Evolutionary conservation across 1,284 basidiomycete genomes (phyloP), one percentile per base, ranked within the genome.

Genomic region (Austroboletus rostrupii): DNA sequence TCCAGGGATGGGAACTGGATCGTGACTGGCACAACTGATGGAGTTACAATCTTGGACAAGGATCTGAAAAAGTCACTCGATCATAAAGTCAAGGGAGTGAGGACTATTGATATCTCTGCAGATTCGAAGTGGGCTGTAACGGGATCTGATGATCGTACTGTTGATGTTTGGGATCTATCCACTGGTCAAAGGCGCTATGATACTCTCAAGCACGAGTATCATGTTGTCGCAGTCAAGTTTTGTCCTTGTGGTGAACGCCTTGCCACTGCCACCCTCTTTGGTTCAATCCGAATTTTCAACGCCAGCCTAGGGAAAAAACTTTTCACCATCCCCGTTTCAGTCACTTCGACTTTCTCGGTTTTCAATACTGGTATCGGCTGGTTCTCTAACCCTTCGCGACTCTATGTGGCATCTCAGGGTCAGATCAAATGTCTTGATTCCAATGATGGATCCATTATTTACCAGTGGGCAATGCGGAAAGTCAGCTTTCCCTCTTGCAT

Each of bases 191-290:
- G 26, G 23, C 39, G 45, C 35, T 33, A 26, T 10, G 31, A 17
- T 23, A 12, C 31, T 26, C 23, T 53, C 38, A 33, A 37, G n/a
- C 51, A 53, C 23, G 59, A 61, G 29, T 53, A 59, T 19, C 49
- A 56, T 16, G 57, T 59, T 23, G 43, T 61, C 20, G 47, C 47
- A 14, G 57, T 59, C 40, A 61, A 57, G 39, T 59, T 61, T 16
- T 59, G 59, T 50, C 57, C 43, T 11, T 43, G 47, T 32, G 53
- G 43, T 17, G n/a, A 26, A 21, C 46, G 43, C 16, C 17, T 54
- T 13, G 53, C 53, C n/a, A 54, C 53, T n/a, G 53, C 53, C 32
- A 54, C 53, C 6, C 53, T 45, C 35, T 43, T 56, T 41, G 53
- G 54, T 20, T 54, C 53, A 7, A 23, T 54, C 23, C 53, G 53